Evolutionary conservation across 192 early-diverging fungal genomes (phyloP).

Genomic region (Obelidium mucronatum): DNA sequence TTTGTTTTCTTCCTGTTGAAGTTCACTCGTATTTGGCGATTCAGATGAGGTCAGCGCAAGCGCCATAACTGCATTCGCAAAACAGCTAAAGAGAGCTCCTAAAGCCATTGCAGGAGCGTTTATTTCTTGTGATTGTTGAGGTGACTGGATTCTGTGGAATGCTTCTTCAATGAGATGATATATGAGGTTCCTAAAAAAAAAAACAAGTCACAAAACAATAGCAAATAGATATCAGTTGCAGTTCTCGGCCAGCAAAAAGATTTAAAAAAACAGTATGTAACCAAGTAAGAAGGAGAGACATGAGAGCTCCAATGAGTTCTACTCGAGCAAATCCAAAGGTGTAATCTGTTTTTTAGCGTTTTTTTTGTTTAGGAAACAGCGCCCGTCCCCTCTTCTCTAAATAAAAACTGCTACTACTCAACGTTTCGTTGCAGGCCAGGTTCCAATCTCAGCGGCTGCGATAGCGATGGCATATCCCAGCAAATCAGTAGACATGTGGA

Average conservation of each 20-base stretch:
- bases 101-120: slow-evolving; percentile 73
- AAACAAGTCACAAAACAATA: too few species aligned
- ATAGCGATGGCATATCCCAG: slow-evolving; percentile 51
- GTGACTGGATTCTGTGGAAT: slow-evolving; percentile 63
- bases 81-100: slow-evolving; percentile 68
- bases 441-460: slow-evolving; percentile 27
- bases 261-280: background rate
- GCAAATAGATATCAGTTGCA: background rate
- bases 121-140: slow-evolving; percentile 64
- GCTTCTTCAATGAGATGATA: slow-evolving; percentile 68
- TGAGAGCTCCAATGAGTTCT: slow-evolving; percentile 77
- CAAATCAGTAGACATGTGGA: slow-evolving; percentile 87
- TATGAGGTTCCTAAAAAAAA: slow-evolving; percentile 7
- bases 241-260: background rate
- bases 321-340: slow-evolving; percentile 75
- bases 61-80: slow-evolving; percentile 69
- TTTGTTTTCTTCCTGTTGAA: slow-evolving; percentile 33
- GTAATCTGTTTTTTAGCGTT: background rate
- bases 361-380: too few species aligned
- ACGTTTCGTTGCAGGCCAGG: slow-evolving; percentile 23
- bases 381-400: background rate
- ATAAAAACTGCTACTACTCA: background rate
- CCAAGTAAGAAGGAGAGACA: slow-evolving; percentile 79
- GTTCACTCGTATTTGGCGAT: slow-evolving; percentile 24
- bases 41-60: too few species aligned